Conservation (phyloP, 192 early-diverging fungal species). For the Backusella tarrabulga region DNA sequence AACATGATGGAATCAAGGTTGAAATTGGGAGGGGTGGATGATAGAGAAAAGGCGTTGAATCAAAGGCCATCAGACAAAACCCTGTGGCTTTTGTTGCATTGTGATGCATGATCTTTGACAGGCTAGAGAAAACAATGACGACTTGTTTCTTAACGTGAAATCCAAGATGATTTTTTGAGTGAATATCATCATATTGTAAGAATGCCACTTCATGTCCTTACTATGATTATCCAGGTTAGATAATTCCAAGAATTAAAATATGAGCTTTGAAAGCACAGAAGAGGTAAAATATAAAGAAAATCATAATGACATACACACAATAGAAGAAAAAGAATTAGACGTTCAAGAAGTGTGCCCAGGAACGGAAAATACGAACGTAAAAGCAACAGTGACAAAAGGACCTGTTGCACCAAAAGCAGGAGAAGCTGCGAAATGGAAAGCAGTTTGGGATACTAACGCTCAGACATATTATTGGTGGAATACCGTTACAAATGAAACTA, state of each 20-base stretch:
- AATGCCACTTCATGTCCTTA: no score
- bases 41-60: no score
- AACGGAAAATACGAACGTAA: neutral
- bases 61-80: no score
- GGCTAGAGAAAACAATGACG: no score
- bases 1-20: no score
- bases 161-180: no score
- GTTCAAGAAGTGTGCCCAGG: neutral
- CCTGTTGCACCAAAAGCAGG: neutral
- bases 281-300: neutral
- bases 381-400: neutral
- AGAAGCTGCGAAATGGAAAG: slow-evolving; percentile 28
- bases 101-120: no score
- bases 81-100: no score
- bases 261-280: neutral
- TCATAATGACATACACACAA: neutral
- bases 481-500: slow-evolving; percentile 46
- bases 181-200: no score
- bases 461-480: slow-evolving; percentile 54
- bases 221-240: no score
- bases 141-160: no score
- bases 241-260: neutral
- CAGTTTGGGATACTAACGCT: slow-evolving; percentile 39
- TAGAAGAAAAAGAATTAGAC: neutral
- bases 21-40: no score